Base-by-base conservation (phyloP, 371 early-diverging fungal genomes). In the Haplosporangium sp. region DNA sequence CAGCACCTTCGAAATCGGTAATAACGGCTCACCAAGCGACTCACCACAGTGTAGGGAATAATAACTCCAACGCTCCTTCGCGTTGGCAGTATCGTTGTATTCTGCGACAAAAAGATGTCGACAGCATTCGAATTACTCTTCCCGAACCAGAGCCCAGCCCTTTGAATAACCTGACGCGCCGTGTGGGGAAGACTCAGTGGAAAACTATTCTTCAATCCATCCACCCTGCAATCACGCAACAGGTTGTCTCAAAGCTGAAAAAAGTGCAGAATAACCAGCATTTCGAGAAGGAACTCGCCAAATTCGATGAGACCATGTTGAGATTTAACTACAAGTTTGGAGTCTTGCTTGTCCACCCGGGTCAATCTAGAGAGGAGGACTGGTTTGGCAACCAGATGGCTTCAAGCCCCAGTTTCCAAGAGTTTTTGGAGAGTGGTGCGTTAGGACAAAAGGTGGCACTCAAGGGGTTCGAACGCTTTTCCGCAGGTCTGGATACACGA, bases 401-500 rank as follows among this genome's bases (percentile, higher is more conserved):
- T 42, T 67, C 87, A 9, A 91, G 94, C 11, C 79, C 81, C 0
- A 81, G 81, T 6, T 92, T 91, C 67, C 82, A 88, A 29, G 82
- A 85, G 37, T 92, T 95, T 58, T 64, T 95, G 55, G 77, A 84
- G 21, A 68, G 73, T 36, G 79, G 79, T 9, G 91, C 89, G 42
- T 72, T 95, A 29, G 96, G 93, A 1, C 87, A 90, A 48, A 89
- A 85, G 18, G 89, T 95, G 14, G 84, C 87, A 52, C 80, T 95
- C 42, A 83, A 87, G 18, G 92, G 90, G 6, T 95, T 93, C 84
- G 84, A 89, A 58, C 92, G 94, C 7, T 95, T 92, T 84, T 82
- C 92, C 5, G 96, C 91, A 16, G 96, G 95, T 2, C 79, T 95
- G 46, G 96, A 95, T 77, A 90, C 91, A 11, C 86, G 87, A 68